Conservation (phyloP, 345 rosid genomes). For the Rhodomyrtus tomentosa region DNA sequence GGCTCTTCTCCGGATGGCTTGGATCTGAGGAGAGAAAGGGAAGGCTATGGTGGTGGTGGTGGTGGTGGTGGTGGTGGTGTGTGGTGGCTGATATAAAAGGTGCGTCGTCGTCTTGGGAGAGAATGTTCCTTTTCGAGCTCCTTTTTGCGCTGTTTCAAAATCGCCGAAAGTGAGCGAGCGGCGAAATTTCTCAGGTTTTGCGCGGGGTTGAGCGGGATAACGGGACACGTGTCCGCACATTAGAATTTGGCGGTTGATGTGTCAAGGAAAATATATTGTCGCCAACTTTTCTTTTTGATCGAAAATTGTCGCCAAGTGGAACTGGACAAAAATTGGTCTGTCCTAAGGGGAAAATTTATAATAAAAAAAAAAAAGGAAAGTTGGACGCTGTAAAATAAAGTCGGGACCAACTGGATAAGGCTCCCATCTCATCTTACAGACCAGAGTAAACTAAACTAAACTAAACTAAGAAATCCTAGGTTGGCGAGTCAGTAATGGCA, state of each 20-base stretch:
- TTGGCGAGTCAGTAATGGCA: neutral
- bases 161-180: neutral
- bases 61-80: neutral
- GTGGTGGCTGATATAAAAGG: neutral
- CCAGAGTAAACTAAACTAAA: neutral
- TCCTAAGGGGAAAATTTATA: too few species aligned
- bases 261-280: neutral
- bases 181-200: neutral
- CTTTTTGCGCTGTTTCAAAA: neutral
- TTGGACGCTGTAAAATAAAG: neutral
- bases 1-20: neutral
- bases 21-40: neutral
- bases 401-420: neutral
- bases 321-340: too few species aligned
- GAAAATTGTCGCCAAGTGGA: too few species aligned
- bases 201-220: neutral
- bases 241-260: neutral
- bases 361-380: too few species aligned
- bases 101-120: neutral
- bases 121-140: neutral
- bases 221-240: neutral
- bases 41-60: neutral
- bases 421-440: neutral
- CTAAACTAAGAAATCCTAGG: neutral
- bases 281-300: too few species aligned